Conservation (phyloP, 495 filamentous ascomycete species). For the Collariella sp. region DNA sequence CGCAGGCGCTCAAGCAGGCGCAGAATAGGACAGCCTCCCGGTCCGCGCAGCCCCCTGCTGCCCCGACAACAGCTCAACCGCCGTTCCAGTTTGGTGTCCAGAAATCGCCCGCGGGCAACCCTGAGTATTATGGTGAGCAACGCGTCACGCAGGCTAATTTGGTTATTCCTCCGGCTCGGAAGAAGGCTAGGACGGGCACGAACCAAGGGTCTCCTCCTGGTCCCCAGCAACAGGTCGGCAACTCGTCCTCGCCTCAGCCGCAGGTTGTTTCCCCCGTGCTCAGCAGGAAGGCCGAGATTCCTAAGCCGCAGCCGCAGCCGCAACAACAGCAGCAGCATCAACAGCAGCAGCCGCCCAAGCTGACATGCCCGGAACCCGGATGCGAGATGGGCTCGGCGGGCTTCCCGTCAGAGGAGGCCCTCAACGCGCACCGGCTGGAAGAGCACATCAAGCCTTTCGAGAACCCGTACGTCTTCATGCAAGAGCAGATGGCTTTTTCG, state of each 20-base stretch:
- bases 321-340: too few relatives aligned
- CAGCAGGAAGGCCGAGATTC: constrained; percentile 35
- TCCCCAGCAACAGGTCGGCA: constrained; percentile 20
- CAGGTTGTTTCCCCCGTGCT: constrained; percentile 40
- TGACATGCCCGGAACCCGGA: constrained; percentile 34
- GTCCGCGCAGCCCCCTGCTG: constrained; percentile 45
- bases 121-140: constrained; percentile 43
- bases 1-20: constrained; percentile 43
- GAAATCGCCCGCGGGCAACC: constrained; percentile 63
- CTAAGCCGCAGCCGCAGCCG: too few relatives aligned
- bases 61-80: constrained; percentile 56
- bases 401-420: constrained; percentile 47
- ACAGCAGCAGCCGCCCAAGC: constrained; percentile 25
- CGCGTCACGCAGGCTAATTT: constrained; percentile 43
- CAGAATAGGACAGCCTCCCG: constrained; percentile 38
- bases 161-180: constrained; percentile 43
- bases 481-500: constrained; percentile 37
- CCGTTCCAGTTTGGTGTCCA: constrained; percentile 60
- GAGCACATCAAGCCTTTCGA: constrained; percentile 47
- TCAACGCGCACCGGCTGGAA: constrained; percentile 42
- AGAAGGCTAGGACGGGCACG: constrained; percentile 42
- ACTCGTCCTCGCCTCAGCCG: constrained; percentile 43
- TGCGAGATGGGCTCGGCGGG: constrained; percentile 43
- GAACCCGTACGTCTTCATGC: constrained; percentile 43
- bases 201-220: constrained; percentile 20